A percentile compares a stretch with the other conserved stretches of the same genome.
These are phyloP conservation scores for Diddensiella transvaalensis DNA, from an alignment of 805 yeast species.

Conservation along the genomic window DNA sequence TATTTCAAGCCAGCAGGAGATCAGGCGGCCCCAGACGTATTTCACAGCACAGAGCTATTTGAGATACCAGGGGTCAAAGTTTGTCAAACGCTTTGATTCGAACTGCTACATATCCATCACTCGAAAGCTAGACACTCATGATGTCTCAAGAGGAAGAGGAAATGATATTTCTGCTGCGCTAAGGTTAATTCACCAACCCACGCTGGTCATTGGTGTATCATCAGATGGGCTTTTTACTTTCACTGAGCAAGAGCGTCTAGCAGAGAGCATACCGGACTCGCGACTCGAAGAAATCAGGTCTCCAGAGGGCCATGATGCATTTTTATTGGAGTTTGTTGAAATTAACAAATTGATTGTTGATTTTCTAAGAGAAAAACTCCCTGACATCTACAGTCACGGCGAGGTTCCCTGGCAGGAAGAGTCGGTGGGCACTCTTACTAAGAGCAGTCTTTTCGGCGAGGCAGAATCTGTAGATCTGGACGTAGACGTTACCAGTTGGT, in stretches of 20 bases:
- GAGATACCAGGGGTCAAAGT: slow-evolving; percentile 91
- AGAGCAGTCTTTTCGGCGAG: slow-evolving; percentile 76
- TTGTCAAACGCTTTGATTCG: slow-evolving; percentile 87
- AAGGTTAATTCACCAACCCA: slow-evolving; percentile 61
- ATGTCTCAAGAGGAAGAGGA: slow-evolving; percentile 76
- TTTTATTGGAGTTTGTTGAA: slow-evolving; percentile 79
- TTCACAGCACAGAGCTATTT: slow-evolving; percentile 95
- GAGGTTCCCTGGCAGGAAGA: slow-evolving; percentile 43
- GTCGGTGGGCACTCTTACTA: slow-evolving; percentile 34
- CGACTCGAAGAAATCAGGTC: slow-evolving; percentile 70
- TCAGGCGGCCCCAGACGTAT: slow-evolving; percentile 46
- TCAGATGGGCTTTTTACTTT: slow-evolving; percentile 92
- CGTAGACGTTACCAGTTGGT: slow-evolving; percentile 90
- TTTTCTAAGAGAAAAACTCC: slow-evolving; percentile 57
- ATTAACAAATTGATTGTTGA: slow-evolving; percentile 68
- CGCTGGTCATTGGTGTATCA: slow-evolving; percentile 80
- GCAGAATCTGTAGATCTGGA: slow-evolving; percentile 75
- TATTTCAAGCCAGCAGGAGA: background rate
- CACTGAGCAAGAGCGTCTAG: slow-evolving; percentile 84
- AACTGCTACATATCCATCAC: slow-evolving; percentile 94
- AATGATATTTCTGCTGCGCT: slow-evolving; percentile 50
- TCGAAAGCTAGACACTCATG: slow-evolving; percentile 92
- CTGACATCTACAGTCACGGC: slow-evolving; percentile 53
- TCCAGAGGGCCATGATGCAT: slow-evolving; percentile 98
- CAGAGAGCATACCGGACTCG: slow-evolving; percentile 68